phyloP scores from a whole-genome alignment of 176 grass and related monocot genomes.

The Juncus effusus region DNA sequence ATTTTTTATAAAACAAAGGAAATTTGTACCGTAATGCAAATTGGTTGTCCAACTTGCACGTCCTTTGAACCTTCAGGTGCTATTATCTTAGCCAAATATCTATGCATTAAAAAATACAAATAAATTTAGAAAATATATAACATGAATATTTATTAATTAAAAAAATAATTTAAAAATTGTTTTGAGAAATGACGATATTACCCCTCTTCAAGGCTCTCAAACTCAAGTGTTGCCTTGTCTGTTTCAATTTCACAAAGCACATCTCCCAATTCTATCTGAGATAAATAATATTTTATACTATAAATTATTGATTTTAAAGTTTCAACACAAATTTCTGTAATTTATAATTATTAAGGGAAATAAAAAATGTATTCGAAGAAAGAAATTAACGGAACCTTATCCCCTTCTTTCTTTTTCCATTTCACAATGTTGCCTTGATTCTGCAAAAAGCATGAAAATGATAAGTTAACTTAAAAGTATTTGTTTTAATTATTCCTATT shows the following conservation, averaged over 20 bases:
- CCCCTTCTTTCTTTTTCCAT: slow-evolving; percentile 96
- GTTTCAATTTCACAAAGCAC: slow-evolving; percentile 98
- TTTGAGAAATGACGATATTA: slow-evolving; percentile 33
- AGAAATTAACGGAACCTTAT: slow-evolving; percentile 48
- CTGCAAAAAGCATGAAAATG: slow-evolving; percentile 36
- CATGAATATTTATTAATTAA: background rate
- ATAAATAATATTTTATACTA: slow-evolving; percentile 15
- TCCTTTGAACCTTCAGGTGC: slow-evolving; percentile 96
- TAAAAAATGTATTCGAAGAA: too few species aligned
- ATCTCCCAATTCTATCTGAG: slow-evolving; percentile 91
- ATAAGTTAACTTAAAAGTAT: too few species aligned
- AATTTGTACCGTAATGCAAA: slow-evolving; percentile 83
- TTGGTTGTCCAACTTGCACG: slow-evolving; percentile 86
- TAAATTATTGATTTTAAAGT: slow-evolving; percentile 4
- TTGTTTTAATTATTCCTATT: too few species aligned
- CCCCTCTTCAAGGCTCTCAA: slow-evolving; percentile 96
- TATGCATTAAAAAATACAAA: slow-evolving; percentile 16
- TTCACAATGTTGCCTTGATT: slow-evolving; percentile 98
- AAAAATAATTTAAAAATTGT: background rate
- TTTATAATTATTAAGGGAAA: background rate
- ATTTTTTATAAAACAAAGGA: background rate
- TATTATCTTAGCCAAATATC: slow-evolving; percentile 97
- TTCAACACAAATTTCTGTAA: background rate
- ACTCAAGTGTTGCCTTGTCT: slow-evolving; percentile 94
- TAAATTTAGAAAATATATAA: slow-evolving; percentile 4